These are phyloP conservation scores for Cenococcum geophilum DNA, from an alignment of 495 filamentous ascomycete species.

Conservation along the genomic window DNA sequence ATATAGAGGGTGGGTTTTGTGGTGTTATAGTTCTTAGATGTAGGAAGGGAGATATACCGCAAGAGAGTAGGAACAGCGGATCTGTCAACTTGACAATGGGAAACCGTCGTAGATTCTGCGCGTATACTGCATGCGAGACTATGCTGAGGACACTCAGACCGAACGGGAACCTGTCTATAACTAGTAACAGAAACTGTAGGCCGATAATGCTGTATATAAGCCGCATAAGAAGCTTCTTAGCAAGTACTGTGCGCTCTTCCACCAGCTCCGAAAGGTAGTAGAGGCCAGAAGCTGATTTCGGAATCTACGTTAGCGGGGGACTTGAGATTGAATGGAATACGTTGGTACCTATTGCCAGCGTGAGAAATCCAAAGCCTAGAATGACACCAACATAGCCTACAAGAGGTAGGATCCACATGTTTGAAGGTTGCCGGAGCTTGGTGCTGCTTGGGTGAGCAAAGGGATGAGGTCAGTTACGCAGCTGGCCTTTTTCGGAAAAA, in stretches of 20 bases:
- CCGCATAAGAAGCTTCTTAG: slow-evolving; percentile 72
- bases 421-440: slow-evolving; percentile 20
- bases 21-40: background rate
- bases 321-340: background rate
- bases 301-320: background rate
- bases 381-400: slow-evolving; percentile 83
- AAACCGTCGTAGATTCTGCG: slow-evolving; percentile 81
- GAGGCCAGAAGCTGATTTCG: slow-evolving; percentile 71
- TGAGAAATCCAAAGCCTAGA: slow-evolving; percentile 87
- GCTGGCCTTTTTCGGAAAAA: slow-evolving; percentile 10
- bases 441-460: background rate
- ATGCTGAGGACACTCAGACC: slow-evolving; percentile 67
- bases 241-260: slow-evolving; percentile 91
- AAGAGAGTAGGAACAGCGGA: slow-evolving; percentile 80
- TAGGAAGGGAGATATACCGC: slow-evolving; percentile 46
- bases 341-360: slow-evolving; percentile 75
- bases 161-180: slow-evolving; percentile 82
- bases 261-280: slow-evolving; percentile 98
- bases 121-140: slow-evolving; percentile 76
- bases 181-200: slow-evolving; percentile 64
- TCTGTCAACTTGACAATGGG: slow-evolving; percentile 84
- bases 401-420: slow-evolving; percentile 87
- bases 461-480: slow-evolving; percentile 21
- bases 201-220: slow-evolving; percentile 81
- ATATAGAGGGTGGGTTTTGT: background rate